Evolutionary conservation across 2,329 filamentous ascomycete species (phyloP).

Genomic region (Xylariomycetidae sp.): DNA sequence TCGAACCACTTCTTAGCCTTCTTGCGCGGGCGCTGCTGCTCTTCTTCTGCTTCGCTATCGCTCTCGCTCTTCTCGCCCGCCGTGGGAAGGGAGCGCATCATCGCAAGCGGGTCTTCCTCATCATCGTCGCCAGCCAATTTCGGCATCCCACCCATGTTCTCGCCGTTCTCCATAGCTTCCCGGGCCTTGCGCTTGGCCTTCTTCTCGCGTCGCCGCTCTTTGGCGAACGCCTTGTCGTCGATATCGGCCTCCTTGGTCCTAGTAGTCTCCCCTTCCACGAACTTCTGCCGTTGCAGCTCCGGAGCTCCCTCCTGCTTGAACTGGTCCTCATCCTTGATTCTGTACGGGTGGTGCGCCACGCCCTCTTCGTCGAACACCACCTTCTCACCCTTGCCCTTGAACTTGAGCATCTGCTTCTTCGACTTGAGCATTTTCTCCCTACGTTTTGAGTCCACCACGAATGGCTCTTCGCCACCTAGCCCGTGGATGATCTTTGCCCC

Average conservation of each 20-base stretch:
- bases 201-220: constrained; percentile 73
- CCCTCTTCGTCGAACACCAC: constrained; percentile 91
- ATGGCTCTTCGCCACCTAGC: constrained; percentile 61
- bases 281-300: constrained; percentile 68
- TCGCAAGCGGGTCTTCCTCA: constrained; percentile 48
- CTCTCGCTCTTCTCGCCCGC: constrained; percentile 29
- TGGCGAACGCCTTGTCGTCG: constrained; percentile 74
- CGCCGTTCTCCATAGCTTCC: constrained; percentile 45
- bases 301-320: constrained; percentile 72
- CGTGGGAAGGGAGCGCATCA: constrained; percentile 52
- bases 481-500: constrained; percentile 57
- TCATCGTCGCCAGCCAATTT: constrained; percentile 36
- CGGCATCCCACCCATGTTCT: constrained; percentile 26
- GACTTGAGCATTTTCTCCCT: constrained; percentile 91
- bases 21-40: constrained; percentile 40
- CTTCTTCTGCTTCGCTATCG: constrained; percentile 29
- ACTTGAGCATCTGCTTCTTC: constrained; percentile 89
- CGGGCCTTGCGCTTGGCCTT: constrained; percentile 65
- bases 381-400: constrained; percentile 80
- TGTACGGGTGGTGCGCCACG: constrained; percentile 76
- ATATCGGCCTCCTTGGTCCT: constrained; percentile 70
- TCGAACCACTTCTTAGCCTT: constrained; percentile 77
- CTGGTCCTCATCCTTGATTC: constrained; percentile 76
- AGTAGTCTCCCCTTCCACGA: constrained; percentile 68
- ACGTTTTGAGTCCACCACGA: constrained; percentile 89